phyloP scores from a whole-genome alignment of 495 filamentous ascomycete species.

The Barbatosphaeria neglecta region DNA sequence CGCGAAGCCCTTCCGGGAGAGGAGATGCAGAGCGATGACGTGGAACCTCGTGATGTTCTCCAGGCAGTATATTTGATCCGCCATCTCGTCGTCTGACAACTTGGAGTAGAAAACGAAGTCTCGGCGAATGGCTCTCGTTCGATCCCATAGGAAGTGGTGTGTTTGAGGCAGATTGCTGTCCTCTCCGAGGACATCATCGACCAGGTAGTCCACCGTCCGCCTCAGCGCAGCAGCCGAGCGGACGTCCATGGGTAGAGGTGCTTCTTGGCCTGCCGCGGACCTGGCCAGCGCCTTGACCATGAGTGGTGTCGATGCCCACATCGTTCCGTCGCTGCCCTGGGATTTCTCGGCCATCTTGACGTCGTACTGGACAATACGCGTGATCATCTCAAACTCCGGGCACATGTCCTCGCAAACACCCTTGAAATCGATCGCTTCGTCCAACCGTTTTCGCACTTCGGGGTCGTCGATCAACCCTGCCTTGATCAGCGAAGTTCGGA shows the following conservation, averaged over 20 bases:
- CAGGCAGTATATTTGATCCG: constrained; percentile 68
- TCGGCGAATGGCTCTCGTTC: constrained; percentile 81
- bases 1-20: constrained; percentile 50
- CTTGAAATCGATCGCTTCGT: constrained; percentile 75
- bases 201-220: constrained; percentile 71
- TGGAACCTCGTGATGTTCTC: constrained; percentile 89
- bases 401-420: constrained; percentile 93
- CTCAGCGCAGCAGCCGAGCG: constrained; percentile 66
- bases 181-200: constrained; percentile 57
- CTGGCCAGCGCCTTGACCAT: constrained; percentile 80
- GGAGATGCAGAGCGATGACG: constrained; percentile 73
- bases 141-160: constrained; percentile 89
- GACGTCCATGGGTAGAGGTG: constrained; percentile 84
- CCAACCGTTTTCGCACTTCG: constrained; percentile 64
- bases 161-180: constrained; percentile 51
- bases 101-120: constrained; percentile 86
- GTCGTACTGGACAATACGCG: constrained; percentile 58
- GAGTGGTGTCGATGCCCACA: constrained; percentile 21
- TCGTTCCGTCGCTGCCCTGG: constrained; percentile 14
- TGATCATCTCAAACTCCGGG: constrained; percentile 74
- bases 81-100: constrained; percentile 41
- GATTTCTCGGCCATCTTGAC: constrained; percentile 42
- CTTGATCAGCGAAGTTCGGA: constrained; percentile 57
- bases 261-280: constrained; percentile 85
- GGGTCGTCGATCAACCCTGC: constrained; percentile 80